A percentile compares a stretch with the other conserved stretches of the same genome.
phyloP scores from a whole-genome alignment of 1,284 basidiomycete species.

The Boletus semigastroideus region DNA sequence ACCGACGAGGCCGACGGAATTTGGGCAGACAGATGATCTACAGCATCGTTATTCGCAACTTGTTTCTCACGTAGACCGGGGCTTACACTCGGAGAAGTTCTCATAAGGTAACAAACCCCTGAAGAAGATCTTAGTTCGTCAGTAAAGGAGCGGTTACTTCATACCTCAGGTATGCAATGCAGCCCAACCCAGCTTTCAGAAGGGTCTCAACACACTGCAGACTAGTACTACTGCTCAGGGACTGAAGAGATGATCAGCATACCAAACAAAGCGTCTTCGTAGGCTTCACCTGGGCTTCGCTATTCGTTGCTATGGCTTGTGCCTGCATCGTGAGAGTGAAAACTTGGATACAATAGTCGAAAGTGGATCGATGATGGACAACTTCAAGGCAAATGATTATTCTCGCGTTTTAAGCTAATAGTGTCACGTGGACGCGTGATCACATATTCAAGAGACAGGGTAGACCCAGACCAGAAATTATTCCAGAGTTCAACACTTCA shows the following conservation, averaged over 20 bases:
- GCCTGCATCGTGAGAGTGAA: conserved; percentile 25
- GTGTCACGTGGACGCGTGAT: conserved; percentile 23
- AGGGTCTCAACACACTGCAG: conserved; percentile 68
- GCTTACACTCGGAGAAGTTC: conserved; percentile 72
- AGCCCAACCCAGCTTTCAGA: conserved; percentile 69
- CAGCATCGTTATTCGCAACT: background rate
- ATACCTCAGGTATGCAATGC: conserved; percentile 74
- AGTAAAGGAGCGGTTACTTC: background rate
- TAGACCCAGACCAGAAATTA: too few relatives aligned
- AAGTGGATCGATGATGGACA: background rate
- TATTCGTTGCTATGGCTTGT: conserved; percentile 17
- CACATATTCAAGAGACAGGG: too few relatives aligned
- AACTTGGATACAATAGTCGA: background rate
- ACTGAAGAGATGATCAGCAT: conserved; percentile 29
- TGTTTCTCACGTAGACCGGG: background rate
- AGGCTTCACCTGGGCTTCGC: conserved; percentile 30
- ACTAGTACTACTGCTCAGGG: conserved; percentile 60
- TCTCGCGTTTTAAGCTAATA: conserved; percentile 12
- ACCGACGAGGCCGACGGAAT: conserved; percentile 13
- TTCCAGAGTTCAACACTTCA: background rate
- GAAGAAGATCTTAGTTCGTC: conserved; percentile 10
- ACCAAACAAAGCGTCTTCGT: background rate
- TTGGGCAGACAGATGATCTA: conserved; percentile 35
- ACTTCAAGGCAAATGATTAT: background rate
- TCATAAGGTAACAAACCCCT: conserved; percentile 66